Conservation (phyloP, 1,284 basidiomycete genomes). For the Retiboletus flavoniger region DNA sequence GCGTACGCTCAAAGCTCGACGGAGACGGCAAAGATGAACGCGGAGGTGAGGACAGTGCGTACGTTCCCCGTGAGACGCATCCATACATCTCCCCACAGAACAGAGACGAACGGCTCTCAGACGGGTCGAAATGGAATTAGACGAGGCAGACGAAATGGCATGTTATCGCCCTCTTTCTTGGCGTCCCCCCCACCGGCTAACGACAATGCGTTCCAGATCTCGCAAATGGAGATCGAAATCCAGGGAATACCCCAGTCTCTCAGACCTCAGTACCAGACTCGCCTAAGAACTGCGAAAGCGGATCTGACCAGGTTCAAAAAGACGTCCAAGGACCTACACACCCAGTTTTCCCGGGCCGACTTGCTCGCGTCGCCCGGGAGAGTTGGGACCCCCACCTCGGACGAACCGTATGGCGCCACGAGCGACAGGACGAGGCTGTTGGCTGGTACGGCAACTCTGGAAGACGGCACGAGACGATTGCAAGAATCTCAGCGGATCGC, state of each 20-base stretch:
- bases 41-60: slow-evolving; percentile 45
- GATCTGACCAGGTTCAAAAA: slow-evolving; percentile 79
- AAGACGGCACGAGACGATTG: slow-evolving; percentile 78
- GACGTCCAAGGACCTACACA: slow-evolving; percentile 63
- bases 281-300: slow-evolving; percentile 70
- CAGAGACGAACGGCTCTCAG: slow-evolving; percentile 81
- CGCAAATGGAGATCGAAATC: slow-evolving; percentile 99
- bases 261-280: slow-evolving; percentile 68
- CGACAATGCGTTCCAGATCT: slow-evolving; percentile 55
- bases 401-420: slow-evolving; percentile 72
- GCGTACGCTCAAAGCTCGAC: slow-evolving; percentile 69
- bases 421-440: slow-evolving; percentile 79
- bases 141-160: slow-evolving; percentile 98
- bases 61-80: background rate
- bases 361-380: slow-evolving; percentile 52
- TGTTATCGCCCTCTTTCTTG: slow-evolving; percentile 17
- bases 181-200: slow-evolving; percentile 9
- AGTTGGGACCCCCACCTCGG: slow-evolving; percentile 54
- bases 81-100: slow-evolving; percentile 48
- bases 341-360: slow-evolving; percentile 57
- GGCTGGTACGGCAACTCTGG: slow-evolving; percentile 69
- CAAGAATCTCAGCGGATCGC: slow-evolving; percentile 92
- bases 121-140: slow-evolving; percentile 91
- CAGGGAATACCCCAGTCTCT: slow-evolving; percentile 90
- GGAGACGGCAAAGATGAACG: slow-evolving; percentile 55